Conservation (phyloP, 2,329 filamentous ascomycete genomes). For the Colletotrichum cereale region DNA sequence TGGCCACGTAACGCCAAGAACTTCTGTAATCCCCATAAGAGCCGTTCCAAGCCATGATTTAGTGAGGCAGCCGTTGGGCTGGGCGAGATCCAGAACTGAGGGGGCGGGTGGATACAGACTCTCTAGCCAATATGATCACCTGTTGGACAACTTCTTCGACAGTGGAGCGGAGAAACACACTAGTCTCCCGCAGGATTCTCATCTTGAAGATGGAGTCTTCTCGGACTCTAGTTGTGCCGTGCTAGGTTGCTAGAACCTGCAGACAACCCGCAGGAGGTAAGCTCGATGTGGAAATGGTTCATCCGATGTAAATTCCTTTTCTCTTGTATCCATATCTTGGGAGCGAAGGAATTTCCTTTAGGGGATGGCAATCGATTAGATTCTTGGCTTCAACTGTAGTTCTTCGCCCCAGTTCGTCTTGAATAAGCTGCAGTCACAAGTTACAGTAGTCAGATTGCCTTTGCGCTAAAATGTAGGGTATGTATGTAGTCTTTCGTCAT, state of each 20-base stretch:
- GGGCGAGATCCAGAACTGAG: slow-evolving; percentile 5
- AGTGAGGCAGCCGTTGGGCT: not conserved
- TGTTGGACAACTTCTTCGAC: no score
- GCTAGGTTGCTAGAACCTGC: not conserved
- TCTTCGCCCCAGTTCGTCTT: no score
- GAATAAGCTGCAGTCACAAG: no score
- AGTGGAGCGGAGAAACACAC: not conserved
- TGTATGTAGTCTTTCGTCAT: no score
- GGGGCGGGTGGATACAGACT: not conserved
- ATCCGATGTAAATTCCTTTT: not conserved
- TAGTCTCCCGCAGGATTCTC: not conserved
- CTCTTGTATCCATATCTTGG: not conserved
- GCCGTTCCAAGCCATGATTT: slow-evolving; percentile 3
- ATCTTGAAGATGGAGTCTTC: not conserved
- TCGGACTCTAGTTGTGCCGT: not conserved
- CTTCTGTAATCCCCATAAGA: not conserved
- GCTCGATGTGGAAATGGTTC: not conserved
- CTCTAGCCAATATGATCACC: not conserved
- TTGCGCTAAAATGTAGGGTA: no score
- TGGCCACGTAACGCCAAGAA: slow-evolving; percentile 16
- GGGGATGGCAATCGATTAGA: not conserved
- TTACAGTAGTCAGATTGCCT: no score
- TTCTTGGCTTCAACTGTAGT: no score
- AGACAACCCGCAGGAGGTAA: not conserved
- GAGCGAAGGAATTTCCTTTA: not conserved